These are phyloP conservation scores for Boletus mariae DNA, from an alignment of 1,284 basidiomycete species.

Conservation along the genomic window DNA sequence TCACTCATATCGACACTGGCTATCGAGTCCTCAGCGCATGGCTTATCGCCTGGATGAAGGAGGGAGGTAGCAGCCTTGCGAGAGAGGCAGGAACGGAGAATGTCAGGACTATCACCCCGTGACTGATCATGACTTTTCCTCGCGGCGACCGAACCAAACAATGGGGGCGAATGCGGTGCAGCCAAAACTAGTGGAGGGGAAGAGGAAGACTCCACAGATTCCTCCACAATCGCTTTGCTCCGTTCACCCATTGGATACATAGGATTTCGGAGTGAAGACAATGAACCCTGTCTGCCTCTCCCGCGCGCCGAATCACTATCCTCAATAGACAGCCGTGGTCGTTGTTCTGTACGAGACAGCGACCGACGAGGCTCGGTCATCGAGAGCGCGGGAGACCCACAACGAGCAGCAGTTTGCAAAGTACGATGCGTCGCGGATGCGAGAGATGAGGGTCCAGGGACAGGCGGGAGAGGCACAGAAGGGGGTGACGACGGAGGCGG, in stretches of 20 bases:
- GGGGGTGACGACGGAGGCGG: slow-evolving; percentile 32
- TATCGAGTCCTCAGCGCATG: slow-evolving; percentile 24
- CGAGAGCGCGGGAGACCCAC: slow-evolving; percentile 24
- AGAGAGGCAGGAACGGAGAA: slow-evolving; percentile 17
- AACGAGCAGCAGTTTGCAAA: slow-evolving; percentile 13
- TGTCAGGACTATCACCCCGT: slow-evolving; percentile 17
- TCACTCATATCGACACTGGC: slow-evolving; percentile 32
- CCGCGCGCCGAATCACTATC: slow-evolving; percentile 10
- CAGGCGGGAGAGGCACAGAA: slow-evolving; percentile 30
- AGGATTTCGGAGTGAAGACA: slow-evolving; percentile 32
- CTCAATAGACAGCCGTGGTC: slow-evolving; percentile 21
- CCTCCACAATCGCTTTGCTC: slow-evolving; percentile 19
- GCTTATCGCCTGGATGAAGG: slow-evolving; percentile 5
- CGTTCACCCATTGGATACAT: slow-evolving; percentile 12
- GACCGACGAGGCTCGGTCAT: slow-evolving; percentile 17
- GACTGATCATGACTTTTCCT: slow-evolving; percentile 9
- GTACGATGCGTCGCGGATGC: slow-evolving; percentile 14
- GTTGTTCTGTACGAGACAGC: slow-evolving; percentile 17
- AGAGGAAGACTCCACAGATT: slow-evolving; percentile 6
- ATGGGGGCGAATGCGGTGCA: slow-evolving; percentile 8
- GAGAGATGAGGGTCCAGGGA: slow-evolving; percentile 26
- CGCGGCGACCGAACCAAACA: slow-evolving; percentile 7
- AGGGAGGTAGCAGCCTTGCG: slow-evolving; percentile 7
- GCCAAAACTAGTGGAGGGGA: background rate
- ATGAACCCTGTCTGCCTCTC: slow-evolving; percentile 27